Evolutionary conservation across 306 rosid genomes (phyloP).

Genomic region (Malus sieversii): DNA sequence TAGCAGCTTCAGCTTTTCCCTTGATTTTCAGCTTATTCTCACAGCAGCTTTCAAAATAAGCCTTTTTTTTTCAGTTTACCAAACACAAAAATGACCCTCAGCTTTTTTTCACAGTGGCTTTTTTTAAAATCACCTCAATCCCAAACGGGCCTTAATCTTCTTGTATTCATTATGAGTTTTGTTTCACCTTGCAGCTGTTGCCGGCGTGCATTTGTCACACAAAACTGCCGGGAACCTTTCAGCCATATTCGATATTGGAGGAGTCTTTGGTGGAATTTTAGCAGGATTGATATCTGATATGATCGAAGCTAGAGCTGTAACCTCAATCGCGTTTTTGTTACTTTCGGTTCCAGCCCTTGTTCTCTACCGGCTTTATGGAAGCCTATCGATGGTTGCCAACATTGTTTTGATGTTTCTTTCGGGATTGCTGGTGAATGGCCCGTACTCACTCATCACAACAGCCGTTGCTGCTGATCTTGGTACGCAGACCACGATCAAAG

Average conservation of each 20-base stretch:
- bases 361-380: conserved; percentile 62
- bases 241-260: conserved; percentile 78
- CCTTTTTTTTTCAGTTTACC: too few relatives aligned
- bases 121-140: too few relatives aligned
- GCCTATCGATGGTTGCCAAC: conserved; percentile 63
- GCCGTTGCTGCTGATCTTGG: conserved; percentile 97
- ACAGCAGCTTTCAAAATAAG: too few relatives aligned
- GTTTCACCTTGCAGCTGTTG: conserved; percentile 56
- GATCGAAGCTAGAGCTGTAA: conserved; percentile 81
- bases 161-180: not conserved
- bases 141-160: not conserved
- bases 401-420: conserved; percentile 63
- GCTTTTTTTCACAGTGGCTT: too few relatives aligned
- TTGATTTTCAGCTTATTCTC: too few relatives aligned
- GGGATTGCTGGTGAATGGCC: conserved; percentile 51
- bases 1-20: too few relatives aligned
- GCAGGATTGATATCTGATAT: conserved; percentile 83
- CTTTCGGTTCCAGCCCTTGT: conserved; percentile 76
- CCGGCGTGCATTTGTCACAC: conserved; percentile 66
- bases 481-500: conserved; percentile 39
- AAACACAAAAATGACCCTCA: too few relatives aligned
- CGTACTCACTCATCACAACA: conserved; percentile 78
- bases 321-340: conserved; percentile 60
- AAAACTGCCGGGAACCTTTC: conserved; percentile 87
- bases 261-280: conserved; percentile 73